Percentiles rank a stretch among this genome's conserved stretches.
These are phyloP conservation scores for Salinomyces thailandicus DNA, from an alignment of 2,329 filamentous ascomycete species.

Conservation along the genomic window DNA sequence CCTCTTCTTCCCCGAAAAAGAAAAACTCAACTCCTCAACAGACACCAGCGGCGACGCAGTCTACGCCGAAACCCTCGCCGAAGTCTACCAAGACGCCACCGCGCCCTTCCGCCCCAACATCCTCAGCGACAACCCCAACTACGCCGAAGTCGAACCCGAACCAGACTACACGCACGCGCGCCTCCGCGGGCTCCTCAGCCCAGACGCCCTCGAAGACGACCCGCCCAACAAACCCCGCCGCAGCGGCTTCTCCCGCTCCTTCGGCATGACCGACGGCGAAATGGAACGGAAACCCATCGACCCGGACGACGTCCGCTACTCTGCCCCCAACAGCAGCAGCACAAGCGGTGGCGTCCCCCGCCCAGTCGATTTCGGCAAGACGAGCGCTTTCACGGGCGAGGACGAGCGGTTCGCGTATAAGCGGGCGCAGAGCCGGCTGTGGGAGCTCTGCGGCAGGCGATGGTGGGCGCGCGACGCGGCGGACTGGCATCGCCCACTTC, in stretches of 20 bases:
- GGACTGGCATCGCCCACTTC: conserved; percentile 60
- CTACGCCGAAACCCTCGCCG: conserved; percentile 55
- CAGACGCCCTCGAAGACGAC: conserved; percentile 41
- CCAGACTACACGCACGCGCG: conserved; percentile 29
- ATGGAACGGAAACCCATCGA: conserved; percentile 26
- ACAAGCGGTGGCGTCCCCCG: conserved; percentile 15
- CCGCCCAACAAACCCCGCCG: conserved; percentile 33
- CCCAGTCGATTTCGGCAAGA: conserved; percentile 53
- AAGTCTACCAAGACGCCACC: conserved; percentile 68
- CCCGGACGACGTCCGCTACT: conserved; percentile 20
- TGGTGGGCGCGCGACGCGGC: conserved; percentile 57
- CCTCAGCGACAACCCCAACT: conserved; percentile 46
- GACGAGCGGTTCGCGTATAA: conserved; percentile 77
- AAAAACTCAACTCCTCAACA: conserved; percentile 9
- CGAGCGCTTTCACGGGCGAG: conserved; percentile 62
- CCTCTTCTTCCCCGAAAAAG: conserved; percentile 62
- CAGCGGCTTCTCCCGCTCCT: conserved; percentile 21
- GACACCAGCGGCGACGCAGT: conserved; percentile 39
- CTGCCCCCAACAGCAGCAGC: conserved; percentile 4
- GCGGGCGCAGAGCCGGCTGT: conserved; percentile 63
- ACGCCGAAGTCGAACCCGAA: conserved; percentile 24
- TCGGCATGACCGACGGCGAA: conserved; percentile 23
- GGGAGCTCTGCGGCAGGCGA: conserved; percentile 64
- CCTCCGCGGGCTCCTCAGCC: conserved; percentile 28
- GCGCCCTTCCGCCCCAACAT: conserved; percentile 72